Conservation (phyloP, 2,329 filamentous ascomycete genomes). For the Magnaporthales sp. region DNA sequence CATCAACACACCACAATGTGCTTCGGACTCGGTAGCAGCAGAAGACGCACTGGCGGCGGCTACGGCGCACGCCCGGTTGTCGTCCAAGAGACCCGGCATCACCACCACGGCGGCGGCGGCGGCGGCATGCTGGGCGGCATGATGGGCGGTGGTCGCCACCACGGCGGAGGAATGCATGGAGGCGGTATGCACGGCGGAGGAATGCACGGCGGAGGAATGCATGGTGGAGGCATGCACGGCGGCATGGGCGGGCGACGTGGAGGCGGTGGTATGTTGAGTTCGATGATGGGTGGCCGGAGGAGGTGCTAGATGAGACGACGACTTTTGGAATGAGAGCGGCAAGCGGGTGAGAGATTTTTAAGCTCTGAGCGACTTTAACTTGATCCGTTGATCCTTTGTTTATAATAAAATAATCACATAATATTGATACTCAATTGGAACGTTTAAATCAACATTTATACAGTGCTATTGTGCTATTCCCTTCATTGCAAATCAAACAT, state of each 20-base stretch:
- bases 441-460: no score
- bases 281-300: neutral
- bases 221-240: neutral
- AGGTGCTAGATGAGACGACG: neutral
- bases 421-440: neutral
- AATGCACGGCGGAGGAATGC: neutral
- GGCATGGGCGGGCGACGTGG: neutral
- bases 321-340: neutral
- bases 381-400: neutral
- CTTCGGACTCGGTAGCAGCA: slow-evolving; percentile 4
- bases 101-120: neutral
- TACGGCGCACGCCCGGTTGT: slow-evolving; percentile 46
- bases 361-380: neutral
- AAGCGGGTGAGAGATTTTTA: no score
- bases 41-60: slow-evolving; percentile 31
- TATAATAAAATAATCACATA: neutral
- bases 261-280: neutral
- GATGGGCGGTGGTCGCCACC: neutral
- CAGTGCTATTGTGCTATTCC: no score
- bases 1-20: neutral
- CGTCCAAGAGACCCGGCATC: slow-evolving; percentile 14
- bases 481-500: no score
- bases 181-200: neutral
- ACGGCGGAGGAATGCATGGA: neutral
- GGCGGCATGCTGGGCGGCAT: neutral